Percentiles rank a stretch among this genome's conserved stretches.
phyloP scores from a whole-genome alignment of 257 asterid genomes.

The Scutellaria barbata region DNA sequence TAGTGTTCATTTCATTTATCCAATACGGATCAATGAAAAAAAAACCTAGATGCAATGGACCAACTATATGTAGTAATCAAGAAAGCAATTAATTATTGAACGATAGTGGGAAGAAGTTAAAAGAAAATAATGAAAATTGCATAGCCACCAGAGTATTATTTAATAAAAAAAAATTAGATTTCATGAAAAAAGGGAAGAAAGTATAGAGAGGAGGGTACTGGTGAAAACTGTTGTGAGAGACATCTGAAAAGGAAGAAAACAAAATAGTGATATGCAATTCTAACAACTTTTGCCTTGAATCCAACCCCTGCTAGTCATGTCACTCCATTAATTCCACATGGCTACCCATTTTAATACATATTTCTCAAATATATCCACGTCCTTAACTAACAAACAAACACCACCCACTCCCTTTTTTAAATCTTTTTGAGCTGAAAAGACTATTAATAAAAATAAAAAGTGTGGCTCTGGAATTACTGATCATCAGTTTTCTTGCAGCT shows the following conservation, averaged over 20 bases:
- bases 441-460: conserved; percentile 37
- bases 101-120: not conserved
- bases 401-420: no score
- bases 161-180: not conserved
- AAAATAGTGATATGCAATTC: conserved; percentile 51
- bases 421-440: conserved; percentile 31
- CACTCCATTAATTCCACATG: conserved; percentile 44
- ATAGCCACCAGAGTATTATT: not conserved
- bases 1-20: no score
- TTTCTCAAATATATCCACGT: conserved; percentile 33
- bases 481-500: conserved; percentile 31
- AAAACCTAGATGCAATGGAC: no score
- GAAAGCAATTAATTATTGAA: not conserved
- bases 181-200: not conserved
- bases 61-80: not conserved
- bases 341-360: conserved; percentile 18
- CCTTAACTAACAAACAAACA: conserved; percentile 45
- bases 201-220: not conserved
- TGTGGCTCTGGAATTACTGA: conserved; percentile 32
- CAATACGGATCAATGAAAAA: no score
- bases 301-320: conserved; percentile 47
- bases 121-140: not conserved
- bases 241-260: conserved; percentile 40
- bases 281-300: conserved; percentile 47
- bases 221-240: conserved; percentile 26